Conservation (phyloP, 768 basidiomycete species). For the Cystobasidium onofrii region DNA sequence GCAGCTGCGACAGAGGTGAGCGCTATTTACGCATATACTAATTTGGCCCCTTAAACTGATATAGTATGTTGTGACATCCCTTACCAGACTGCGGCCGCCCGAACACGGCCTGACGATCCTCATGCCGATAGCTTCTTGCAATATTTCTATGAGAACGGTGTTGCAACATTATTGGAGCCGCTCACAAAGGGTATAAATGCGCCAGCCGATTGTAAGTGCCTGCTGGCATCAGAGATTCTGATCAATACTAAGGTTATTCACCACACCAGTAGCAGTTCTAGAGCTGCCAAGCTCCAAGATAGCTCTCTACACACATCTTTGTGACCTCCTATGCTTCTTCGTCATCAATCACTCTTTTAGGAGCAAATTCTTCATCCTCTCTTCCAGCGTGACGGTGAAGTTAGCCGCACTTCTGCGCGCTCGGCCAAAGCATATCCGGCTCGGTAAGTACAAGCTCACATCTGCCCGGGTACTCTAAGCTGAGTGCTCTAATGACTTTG, state of each 20-base stretch:
- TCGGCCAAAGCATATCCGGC: constrained; percentile 82
- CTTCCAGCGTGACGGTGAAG: constrained; percentile 64
- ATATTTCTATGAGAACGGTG: constrained; percentile 82
- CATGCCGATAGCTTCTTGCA: constrained; percentile 81
- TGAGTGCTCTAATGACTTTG: constrained; percentile 12
- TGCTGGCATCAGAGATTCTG: not conserved
- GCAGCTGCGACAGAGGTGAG: constrained; percentile 42
- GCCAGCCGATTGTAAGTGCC: not conserved
- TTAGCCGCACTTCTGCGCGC: constrained; percentile 69
- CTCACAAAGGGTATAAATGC: constrained; percentile 51
- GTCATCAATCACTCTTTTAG: constrained; percentile 82
- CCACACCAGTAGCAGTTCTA: constrained; percentile 41
- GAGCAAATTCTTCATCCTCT: constrained; percentile 79
- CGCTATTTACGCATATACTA: constrained; percentile 5
- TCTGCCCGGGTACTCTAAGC: not conserved
- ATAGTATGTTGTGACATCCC: constrained; percentile 26
- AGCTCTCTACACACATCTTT: constrained; percentile 71
- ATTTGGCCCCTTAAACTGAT: constrained; percentile 38
- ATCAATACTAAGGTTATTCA: not conserved
- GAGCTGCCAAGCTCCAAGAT: constrained; percentile 53
- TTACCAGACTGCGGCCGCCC: constrained; percentile 43
- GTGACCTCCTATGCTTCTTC: constrained; percentile 83
- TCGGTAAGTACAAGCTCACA: constrained; percentile 56
- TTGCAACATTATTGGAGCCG: constrained; percentile 71
- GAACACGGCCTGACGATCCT: constrained; percentile 55